Percentiles rank a stretch among this genome's conserved stretches.
These are phyloP conservation scores for Colletotrichum sp. DNA, from an alignment of 2,329 filamentous ascomycete species.

Conservation along the genomic window DNA sequence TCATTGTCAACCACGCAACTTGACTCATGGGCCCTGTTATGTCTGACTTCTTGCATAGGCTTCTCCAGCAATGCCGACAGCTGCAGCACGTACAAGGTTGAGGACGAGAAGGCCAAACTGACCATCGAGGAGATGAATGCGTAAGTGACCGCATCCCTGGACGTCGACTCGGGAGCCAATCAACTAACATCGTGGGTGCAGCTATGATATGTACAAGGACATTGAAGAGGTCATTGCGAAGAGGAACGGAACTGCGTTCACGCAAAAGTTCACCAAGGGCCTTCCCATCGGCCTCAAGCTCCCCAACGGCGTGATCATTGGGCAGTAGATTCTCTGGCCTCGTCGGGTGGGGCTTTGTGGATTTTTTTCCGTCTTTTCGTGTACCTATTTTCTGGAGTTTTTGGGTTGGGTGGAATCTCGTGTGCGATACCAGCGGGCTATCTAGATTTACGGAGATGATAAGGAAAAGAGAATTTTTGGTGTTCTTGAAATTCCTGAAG, in stretches of 20 bases:
- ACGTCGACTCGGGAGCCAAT: not conserved
- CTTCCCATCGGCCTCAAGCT: conserved; percentile 52
- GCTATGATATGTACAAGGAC: conserved; percentile 65
- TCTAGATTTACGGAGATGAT: not conserved
- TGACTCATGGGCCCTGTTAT: not conserved
- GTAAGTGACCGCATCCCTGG: conserved; percentile 40
- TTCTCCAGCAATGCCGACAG: conserved; percentile 65
- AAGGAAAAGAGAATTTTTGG: not conserved
- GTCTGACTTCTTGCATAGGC: conserved; percentile 36
- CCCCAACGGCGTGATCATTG: conserved; percentile 50
- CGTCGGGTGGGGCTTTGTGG: not conserved
- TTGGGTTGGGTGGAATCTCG: not conserved
- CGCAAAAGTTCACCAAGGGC: conserved; percentile 43
- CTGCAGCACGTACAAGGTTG: conserved; percentile 63
- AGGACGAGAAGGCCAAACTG: conserved; percentile 63
- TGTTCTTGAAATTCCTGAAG: not conserved
- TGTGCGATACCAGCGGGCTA: not conserved
- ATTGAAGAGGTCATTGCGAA: conserved; percentile 52
- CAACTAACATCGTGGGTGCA: conserved; percentile 24
- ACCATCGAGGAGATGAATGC: conserved; percentile 75
- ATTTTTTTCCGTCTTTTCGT: not conserved
- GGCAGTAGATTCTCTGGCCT: not conserved
- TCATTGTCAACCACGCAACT: not conserved
- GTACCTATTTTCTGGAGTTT: not conserved
- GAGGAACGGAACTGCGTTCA: conserved; percentile 35